Evolutionary conservation across 495 filamentous ascomycete species (phyloP).

Genomic region (Darksidea phi): DNA sequence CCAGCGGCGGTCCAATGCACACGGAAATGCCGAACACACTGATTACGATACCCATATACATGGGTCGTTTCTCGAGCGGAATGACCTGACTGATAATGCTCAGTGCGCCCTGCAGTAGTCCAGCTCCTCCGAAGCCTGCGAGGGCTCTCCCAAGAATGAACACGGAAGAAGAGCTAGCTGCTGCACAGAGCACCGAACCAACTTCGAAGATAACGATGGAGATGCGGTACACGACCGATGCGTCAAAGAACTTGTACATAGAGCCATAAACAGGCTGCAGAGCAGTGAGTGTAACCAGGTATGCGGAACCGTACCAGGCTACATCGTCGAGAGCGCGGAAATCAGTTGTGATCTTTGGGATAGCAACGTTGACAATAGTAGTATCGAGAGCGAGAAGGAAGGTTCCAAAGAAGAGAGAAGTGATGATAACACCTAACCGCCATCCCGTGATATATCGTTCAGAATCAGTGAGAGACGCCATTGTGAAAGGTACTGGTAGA

Average conservation of each 20-base stretch:
- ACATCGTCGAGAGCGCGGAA: constrained; percentile 32
- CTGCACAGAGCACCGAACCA: constrained; percentile 47
- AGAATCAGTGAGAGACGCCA: too few relatives aligned
- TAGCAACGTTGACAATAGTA: constrained; percentile 27
- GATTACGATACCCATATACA: constrained; percentile 21
- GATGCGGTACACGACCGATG: background rate
- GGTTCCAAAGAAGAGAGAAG: constrained; percentile 32
- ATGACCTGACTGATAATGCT: background rate
- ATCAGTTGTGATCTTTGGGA: constrained; percentile 30
- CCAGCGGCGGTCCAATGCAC: constrained; percentile 32
- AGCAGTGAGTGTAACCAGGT: constrained; percentile 43
- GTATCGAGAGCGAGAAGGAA: constrained; percentile 21
- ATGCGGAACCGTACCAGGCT: constrained; percentile 30
- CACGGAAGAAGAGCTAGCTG: constrained; percentile 45
- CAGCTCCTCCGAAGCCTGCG: constrained; percentile 36
- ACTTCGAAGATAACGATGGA: constrained; percentile 47
- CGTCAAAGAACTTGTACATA: constrained; percentile 46
- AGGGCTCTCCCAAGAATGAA: constrained; percentile 50
- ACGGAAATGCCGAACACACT: constrained; percentile 38
- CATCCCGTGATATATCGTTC: background rate
- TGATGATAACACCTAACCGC: constrained; percentile 42
- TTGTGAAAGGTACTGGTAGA: too few relatives aligned
- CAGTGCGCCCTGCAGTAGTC: constrained; percentile 7
- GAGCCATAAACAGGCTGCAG: constrained; percentile 52
- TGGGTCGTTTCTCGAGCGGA: constrained; percentile 1